Conservation (phyloP, 805 yeast genomes). For the Sugiyamaella mastotermitis region DNA sequence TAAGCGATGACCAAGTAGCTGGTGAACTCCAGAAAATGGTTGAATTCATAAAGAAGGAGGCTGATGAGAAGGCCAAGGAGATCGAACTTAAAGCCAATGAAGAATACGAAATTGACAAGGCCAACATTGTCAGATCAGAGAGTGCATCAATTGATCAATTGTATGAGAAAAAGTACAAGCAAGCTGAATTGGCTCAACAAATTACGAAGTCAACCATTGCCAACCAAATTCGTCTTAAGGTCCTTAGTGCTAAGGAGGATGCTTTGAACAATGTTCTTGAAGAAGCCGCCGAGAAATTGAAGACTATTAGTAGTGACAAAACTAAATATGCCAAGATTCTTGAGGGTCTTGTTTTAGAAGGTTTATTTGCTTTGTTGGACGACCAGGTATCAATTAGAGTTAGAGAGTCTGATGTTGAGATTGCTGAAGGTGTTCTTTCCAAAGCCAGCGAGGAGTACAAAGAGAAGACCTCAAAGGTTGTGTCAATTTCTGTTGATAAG, state of each 20-base stretch:
- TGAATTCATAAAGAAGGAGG: slow-evolving; percentile 97
- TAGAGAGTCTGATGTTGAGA: slow-evolving; percentile 55
- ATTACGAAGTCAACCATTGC: slow-evolving; percentile 92
- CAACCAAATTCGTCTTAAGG: slow-evolving; percentile 89
- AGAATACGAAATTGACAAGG: slow-evolving; percentile 97
- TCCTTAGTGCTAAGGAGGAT: slow-evolving; percentile 79
- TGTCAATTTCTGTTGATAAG: slow-evolving; percentile 53
- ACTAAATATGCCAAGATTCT: slow-evolving; percentile 62
- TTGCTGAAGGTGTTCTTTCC: slow-evolving; percentile 55
- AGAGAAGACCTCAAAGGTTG: slow-evolving; percentile 52
- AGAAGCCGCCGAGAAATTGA: slow-evolving; percentile 58
- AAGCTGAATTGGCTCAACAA: slow-evolving; percentile 88
- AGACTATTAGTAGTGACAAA: slow-evolving; percentile 46
- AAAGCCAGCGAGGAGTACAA: slow-evolving; percentile 61
- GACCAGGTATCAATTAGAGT: slow-evolving; percentile 56
- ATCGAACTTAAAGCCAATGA: slow-evolving; percentile 94
- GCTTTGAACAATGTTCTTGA: slow-evolving; percentile 70
- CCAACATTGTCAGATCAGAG: slow-evolving; percentile 88
- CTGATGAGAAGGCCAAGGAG: slow-evolving; percentile 97
- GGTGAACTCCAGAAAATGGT: slow-evolving; percentile 97
- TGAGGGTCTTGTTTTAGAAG: slow-evolving; percentile 73
- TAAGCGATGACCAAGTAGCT: slow-evolving; percentile 59
- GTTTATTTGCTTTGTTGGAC: slow-evolving; percentile 62
- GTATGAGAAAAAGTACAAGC: slow-evolving; percentile 79
- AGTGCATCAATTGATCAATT: slow-evolving; percentile 78